phyloP scores from a whole-genome alignment of 257 asterid genomes.

The Solanum okadae region DNA sequence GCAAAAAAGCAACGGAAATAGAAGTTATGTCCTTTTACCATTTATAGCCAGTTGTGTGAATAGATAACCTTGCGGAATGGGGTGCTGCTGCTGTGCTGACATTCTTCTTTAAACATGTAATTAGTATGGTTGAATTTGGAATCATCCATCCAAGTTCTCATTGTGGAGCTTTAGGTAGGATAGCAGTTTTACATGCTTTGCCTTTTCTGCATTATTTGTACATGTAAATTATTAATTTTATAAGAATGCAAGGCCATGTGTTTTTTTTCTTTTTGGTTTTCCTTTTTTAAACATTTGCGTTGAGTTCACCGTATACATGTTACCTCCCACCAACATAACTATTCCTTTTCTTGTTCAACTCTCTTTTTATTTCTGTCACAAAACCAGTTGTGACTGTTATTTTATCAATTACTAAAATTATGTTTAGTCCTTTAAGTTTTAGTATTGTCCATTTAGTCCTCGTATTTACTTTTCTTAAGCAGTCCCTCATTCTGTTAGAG shows the following conservation, averaged over 20 bases:
- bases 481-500: too few relatives aligned
- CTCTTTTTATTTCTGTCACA: too few relatives aligned
- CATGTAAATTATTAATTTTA: background rate
- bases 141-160: background rate
- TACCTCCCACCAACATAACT: background rate
- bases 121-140: background rate
- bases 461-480: too few relatives aligned
- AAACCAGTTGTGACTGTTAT: too few relatives aligned
- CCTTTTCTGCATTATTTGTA: background rate
- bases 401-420: too few relatives aligned
- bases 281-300: background rate
- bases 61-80: slow-evolving; percentile 1
- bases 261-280: too few relatives aligned
- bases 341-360: background rate
- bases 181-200: background rate
- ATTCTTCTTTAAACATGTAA: background rate
- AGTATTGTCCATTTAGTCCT: too few relatives aligned
- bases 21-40: background rate
- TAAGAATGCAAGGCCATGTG: background rate
- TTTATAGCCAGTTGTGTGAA: slow-evolving; percentile 11
- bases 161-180: slow-evolving; percentile 1
- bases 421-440: too few relatives aligned
- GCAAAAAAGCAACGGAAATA: slow-evolving; percentile 52
- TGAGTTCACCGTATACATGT: background rate
- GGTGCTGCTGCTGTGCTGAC: background rate